These are phyloP conservation scores for Salvia miltiorrhiza DNA, from an alignment of 257 asterid genomes.

Conservation along the genomic window DNA sequence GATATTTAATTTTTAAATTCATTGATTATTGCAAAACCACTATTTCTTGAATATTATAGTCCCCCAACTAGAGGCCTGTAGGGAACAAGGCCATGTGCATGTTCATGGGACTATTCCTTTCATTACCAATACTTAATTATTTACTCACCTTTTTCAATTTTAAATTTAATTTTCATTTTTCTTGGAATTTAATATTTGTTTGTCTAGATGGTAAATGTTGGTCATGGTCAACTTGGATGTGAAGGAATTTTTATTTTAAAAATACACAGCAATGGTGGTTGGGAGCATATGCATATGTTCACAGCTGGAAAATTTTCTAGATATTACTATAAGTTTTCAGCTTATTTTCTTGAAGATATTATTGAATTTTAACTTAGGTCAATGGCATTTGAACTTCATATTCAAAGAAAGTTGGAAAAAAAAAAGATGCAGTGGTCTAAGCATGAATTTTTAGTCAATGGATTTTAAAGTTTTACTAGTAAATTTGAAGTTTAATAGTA, in stretches of 20 bases:
- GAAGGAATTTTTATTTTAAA: conserved; percentile 14
- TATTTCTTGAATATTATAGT: conserved; percentile 36
- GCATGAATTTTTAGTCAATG: conserved; percentile 13
- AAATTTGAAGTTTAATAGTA: neutral
- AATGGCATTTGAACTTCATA: conserved; percentile 15
- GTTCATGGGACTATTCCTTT: conserved; percentile 54
- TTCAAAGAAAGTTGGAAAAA: no score
- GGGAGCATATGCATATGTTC: conserved; percentile 21
- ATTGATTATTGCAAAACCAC: conserved; percentile 21
- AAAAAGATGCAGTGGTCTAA: neutral
- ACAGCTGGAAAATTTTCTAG: conserved; percentile 17
- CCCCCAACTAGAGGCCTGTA: conserved; percentile 33
- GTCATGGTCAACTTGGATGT: conserved; percentile 26
- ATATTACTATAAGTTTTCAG: neutral
- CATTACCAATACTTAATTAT: conserved; percentile 26
- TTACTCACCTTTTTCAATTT: neutral
- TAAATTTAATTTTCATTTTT: neutral
- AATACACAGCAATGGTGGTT: conserved; percentile 21
- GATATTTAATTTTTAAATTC: conserved; percentile 20
- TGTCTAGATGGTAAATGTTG: conserved; percentile 22
- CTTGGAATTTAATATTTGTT: neutral
- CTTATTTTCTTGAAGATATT: neutral
- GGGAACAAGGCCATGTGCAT: conserved; percentile 85
- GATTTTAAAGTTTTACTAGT: neutral
- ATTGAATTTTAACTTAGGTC: neutral